Evolutionary conservation across 441 rosid species (phyloP).

Genomic region (Kokia cookei): DNA sequence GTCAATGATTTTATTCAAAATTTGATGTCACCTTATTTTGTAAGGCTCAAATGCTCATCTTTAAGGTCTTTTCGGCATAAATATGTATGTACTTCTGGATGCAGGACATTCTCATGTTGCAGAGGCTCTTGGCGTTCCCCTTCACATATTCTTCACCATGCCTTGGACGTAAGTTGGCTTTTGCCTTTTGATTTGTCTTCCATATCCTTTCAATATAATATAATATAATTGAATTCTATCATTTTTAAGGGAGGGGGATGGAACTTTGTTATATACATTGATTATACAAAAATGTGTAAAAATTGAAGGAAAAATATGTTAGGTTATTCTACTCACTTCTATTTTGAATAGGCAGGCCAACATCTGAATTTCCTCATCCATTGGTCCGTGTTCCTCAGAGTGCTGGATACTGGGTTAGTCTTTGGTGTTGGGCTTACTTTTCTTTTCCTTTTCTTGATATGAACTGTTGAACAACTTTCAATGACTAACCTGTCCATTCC

Average conservation of each 20-base stretch:
- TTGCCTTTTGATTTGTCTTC: background rate
- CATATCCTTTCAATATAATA: background rate
- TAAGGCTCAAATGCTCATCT: background rate
- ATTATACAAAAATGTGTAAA: background rate
- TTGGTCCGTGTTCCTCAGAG: conserved; percentile 70
- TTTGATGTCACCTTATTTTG: background rate
- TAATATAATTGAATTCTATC: background rate
- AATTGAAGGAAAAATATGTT: background rate
- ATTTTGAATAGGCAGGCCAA: conserved; percentile 91
- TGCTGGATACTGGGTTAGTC: conserved; percentile 96
- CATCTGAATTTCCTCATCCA: conserved; percentile 95
- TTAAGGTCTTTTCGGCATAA: background rate
- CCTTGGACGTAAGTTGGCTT: conserved; percentile 93
- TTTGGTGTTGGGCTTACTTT: conserved; percentile 1
- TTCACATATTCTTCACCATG: conserved; percentile 98
- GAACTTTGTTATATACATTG: background rate
- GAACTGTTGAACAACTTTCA: background rate
- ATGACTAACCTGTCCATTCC: conserved; percentile 7
- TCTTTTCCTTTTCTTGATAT: background rate
- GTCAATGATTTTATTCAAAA: background rate
- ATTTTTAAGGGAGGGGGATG: background rate
- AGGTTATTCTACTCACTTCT: conserved; percentile 46
- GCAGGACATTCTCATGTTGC: conserved; percentile 82
- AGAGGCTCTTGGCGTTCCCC: conserved; percentile 95
- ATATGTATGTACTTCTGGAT: background rate